These are phyloP conservation scores for Fulvia fulva DNA, from an alignment of 2,329 filamentous ascomycete genomes.

Conservation along the genomic window DNA sequence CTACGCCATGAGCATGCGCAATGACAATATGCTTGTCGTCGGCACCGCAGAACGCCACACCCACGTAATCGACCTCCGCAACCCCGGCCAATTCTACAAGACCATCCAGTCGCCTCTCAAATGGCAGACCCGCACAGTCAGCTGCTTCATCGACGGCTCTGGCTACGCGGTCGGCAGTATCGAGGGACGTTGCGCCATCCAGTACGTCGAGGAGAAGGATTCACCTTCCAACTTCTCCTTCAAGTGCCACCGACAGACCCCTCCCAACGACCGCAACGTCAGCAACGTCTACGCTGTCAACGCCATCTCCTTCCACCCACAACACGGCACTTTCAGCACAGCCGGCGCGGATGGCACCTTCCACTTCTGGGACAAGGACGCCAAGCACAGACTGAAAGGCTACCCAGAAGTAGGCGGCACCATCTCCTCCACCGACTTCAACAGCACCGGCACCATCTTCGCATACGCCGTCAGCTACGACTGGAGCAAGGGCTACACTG, in stretches of 20 bases:
- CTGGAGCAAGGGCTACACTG: conserved; percentile 93
- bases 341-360: conserved; percentile 94
- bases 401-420: conserved; percentile 64
- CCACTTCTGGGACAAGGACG: conserved; percentile 81
- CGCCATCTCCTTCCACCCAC: conserved; percentile 94
- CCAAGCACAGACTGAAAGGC: conserved; percentile 58
- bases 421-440: conserved; percentile 91
- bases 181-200: conserved; percentile 94
- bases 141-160: conserved; percentile 86
- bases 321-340: conserved; percentile 97
- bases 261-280: conserved; percentile 58
- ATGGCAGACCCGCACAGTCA: conserved; percentile 94
- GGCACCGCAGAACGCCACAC: conserved; percentile 95
- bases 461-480: conserved; percentile 82
- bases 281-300: conserved; percentile 95
- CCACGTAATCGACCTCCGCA: conserved; percentile 86
- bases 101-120: conserved; percentile 92
- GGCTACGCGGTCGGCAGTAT: conserved; percentile 96
- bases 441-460: conserved; percentile 65
- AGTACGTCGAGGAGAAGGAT: conserved; percentile 97
- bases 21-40: conserved; percentile 72
- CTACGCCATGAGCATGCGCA: conserved; percentile 86
- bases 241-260: conserved; percentile 91
- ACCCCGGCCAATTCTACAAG: conserved; percentile 91
- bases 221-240: conserved; percentile 85